Evolutionary conservation across 2,329 filamentous ascomycete species (phyloP).

Genomic region (Colletotrichum liaoningense): DNA sequence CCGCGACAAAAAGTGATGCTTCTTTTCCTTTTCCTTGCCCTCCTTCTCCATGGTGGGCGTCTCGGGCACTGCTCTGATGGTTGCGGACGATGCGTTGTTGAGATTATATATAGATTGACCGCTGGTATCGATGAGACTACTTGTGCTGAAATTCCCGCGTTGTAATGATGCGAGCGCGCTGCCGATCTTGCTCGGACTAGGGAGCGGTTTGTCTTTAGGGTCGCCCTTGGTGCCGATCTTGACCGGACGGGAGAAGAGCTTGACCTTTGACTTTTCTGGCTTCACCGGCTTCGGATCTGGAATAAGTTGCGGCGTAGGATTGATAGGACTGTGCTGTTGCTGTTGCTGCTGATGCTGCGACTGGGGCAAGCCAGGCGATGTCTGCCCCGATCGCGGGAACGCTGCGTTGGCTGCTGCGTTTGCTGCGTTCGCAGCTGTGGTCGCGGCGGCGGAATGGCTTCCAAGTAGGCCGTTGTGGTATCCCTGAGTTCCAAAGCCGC

Average conservation of each 20-base stretch:
- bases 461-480: constrained; percentile 73
- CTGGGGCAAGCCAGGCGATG: constrained; percentile 57
- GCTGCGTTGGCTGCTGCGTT: constrained; percentile 79
- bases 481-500: constrained; percentile 59
- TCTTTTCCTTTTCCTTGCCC: constrained; percentile 78
- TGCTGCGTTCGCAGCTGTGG: constrained; percentile 74
- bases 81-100: constrained; percentile 81
- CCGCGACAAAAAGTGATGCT: constrained; percentile 82
- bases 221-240: constrained; percentile 80
- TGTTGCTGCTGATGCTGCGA: constrained; percentile 44
- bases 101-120: constrained; percentile 76
- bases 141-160: constrained; percentile 76
- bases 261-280: constrained; percentile 80
- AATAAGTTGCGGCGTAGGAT: constrained; percentile 49
- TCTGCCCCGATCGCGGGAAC: constrained; percentile 73
- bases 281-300: constrained; percentile 68
- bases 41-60: constrained; percentile 57
- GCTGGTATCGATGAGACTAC: constrained; percentile 73
- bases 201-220: constrained; percentile 72
- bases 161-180: constrained; percentile 75
- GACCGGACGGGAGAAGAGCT: constrained; percentile 82
- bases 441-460: constrained; percentile 72
- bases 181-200: constrained; percentile 78
- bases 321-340: constrained; percentile 47
- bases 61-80: constrained; percentile 72